Percentiles rank a stretch among this genome's conserved stretches.
Conservation (phyloP, 768 basidiomycete species). For the Kondoa malvinella region DNA sequence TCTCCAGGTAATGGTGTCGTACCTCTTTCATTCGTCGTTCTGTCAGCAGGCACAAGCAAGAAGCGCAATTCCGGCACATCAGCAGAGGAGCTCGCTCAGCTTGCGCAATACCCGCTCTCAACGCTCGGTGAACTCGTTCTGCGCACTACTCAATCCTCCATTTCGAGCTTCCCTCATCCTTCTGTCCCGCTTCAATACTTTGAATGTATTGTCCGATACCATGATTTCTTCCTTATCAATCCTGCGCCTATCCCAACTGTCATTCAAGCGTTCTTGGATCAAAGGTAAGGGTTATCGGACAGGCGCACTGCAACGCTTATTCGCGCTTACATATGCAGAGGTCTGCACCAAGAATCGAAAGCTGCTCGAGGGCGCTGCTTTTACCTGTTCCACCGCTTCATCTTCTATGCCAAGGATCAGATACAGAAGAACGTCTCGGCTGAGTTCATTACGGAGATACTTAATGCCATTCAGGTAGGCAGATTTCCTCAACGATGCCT, state of each 20-base stretch:
- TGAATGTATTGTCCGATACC: constrained; percentile 77
- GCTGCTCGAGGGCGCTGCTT: constrained; percentile 59
- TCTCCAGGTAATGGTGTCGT: constrained; percentile 45
- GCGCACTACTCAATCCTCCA: constrained; percentile 63
- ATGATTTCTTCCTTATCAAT: constrained; percentile 89
- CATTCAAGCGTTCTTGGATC: constrained; percentile 70
- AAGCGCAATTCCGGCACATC: constrained; percentile 17
- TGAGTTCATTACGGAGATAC: constrained; percentile 51
- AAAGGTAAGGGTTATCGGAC: constrained; percentile 41
- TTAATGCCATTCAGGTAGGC: constrained; percentile 38
- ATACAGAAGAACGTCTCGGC: constrained; percentile 39
- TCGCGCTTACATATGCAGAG: constrained; percentile 38
- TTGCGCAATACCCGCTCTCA: constrained; percentile 63
- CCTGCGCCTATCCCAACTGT: constrained; percentile 73
- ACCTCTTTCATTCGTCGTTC: constrained; percentile 66
- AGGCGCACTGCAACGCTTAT: background rate
- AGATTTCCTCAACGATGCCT: background rate
- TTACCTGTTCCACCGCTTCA: constrained; percentile 84
- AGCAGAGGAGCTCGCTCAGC: constrained; percentile 45
- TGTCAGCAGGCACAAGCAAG: constrained; percentile 38
- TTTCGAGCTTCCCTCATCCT: constrained; percentile 65
- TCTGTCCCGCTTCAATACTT: constrained; percentile 79
- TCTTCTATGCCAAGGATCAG: constrained; percentile 62
- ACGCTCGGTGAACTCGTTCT: constrained; percentile 77
- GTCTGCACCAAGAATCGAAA: constrained; percentile 60